Percentiles rank a stretch among this genome's conserved stretches.
Conservation (phyloP, 164 flowering plant genomes). For the Berberis thunbergii region DNA sequence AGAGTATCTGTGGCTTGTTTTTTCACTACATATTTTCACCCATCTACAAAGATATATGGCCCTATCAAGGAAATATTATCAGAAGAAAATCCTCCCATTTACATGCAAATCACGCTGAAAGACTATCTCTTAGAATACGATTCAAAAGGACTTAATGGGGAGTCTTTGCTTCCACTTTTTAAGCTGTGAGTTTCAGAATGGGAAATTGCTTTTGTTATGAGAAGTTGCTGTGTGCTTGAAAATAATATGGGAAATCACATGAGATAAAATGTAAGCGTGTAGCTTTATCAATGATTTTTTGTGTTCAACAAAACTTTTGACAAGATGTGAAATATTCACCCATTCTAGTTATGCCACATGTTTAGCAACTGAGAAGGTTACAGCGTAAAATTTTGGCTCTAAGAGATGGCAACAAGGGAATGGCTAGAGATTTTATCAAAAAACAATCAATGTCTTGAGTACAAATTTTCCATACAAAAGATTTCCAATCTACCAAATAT, state of each 20-base stretch:
- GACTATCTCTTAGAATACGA: slow-evolving; percentile 8
- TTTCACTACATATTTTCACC: slow-evolving; percentile 3
- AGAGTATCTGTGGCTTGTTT: slow-evolving; percentile 38
- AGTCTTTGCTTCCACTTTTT: slow-evolving; percentile 8
- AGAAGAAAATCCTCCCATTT: slow-evolving; percentile 24
- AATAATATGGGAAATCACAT: too few species aligned
- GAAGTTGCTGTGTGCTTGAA: too few species aligned
- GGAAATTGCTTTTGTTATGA: too few species aligned
- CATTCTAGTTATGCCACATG: background rate
- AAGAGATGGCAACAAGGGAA: too few species aligned
- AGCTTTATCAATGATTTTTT: background rate
- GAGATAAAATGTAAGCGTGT: background rate
- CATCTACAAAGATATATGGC: slow-evolving; percentile 15
- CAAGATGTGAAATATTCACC: background rate
- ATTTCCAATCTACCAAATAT: background rate
- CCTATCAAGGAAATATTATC: slow-evolving; percentile 37
- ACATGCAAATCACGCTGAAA: slow-evolving; percentile 15
- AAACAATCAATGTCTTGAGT: too few species aligned
- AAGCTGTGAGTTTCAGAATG: slow-evolving; percentile 1
- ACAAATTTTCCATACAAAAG: too few species aligned
- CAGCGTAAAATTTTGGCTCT: too few species aligned
- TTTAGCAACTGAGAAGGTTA: too few species aligned
- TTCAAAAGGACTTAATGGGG: slow-evolving; percentile 14
- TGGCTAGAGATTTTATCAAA: too few species aligned
- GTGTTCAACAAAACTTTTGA: background rate